Conservation (phyloP, 768 basidiomycete species). For the Erythrobasidium yunnanense region DNA sequence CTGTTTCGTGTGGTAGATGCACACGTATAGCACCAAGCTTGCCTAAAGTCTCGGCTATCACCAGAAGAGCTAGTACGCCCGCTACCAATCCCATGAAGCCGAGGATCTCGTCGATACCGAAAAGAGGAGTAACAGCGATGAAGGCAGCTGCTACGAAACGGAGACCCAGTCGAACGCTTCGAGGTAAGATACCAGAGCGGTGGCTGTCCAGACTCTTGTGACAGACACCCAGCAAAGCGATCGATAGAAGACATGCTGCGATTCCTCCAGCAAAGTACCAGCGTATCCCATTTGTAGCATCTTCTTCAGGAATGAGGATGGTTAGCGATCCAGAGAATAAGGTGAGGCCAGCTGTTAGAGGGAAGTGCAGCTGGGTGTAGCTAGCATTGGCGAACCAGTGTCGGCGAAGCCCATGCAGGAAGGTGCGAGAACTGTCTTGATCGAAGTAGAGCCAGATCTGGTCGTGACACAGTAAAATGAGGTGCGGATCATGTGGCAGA, state of each 20-base stretch:
- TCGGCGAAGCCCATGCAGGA: slow-evolving; percentile 32
- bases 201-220: not conserved
- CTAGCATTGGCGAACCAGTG: slow-evolving; percentile 29
- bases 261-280: not conserved
- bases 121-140: not conserved
- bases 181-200: not conserved
- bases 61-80: not conserved
- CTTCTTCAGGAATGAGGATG: not conserved
- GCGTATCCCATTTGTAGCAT: not conserved
- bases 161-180: not conserved
- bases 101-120: not conserved
- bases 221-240: not conserved
- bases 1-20: not conserved
- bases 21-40: not conserved
- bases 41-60: not conserved
- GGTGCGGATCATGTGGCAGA: not conserved
- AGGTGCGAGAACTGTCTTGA: not conserved
- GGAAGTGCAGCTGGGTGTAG: slow-evolving; percentile 27
- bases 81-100: not conserved
- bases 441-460: slow-evolving; percentile 7
- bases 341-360: not conserved
- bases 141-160: not conserved
- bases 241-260: not conserved
- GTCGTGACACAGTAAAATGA: not conserved
- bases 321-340: not conserved